Conservation (phyloP, 1,284 basidiomycete genomes). For the Cutaneotrichosporon cavernicola region DNA sequence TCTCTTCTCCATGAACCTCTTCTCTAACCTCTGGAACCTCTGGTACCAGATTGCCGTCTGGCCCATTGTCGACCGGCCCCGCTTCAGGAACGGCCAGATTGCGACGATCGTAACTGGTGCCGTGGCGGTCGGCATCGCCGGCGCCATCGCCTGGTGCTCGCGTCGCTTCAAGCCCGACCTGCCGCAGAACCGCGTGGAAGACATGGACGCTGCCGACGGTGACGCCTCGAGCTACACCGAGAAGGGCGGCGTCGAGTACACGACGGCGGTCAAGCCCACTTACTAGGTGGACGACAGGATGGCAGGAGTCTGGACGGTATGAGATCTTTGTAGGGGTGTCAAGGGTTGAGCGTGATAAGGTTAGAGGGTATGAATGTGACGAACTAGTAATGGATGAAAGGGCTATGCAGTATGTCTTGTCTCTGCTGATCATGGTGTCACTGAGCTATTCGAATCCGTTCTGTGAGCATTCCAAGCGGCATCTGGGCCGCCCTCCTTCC, state of each 20-base stretch:
- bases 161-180: slow-evolving; percentile 25
- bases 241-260: neutral
- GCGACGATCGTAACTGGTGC: slow-evolving; percentile 43
- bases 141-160: slow-evolving; percentile 37
- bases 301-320: neutral
- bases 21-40: slow-evolving; percentile 31
- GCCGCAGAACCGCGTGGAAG: slow-evolving; percentile 15
- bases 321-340: too few species aligned
- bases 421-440: too few species aligned
- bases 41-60: slow-evolving; percentile 46
- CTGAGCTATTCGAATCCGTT: too few species aligned
- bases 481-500: too few species aligned
- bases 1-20: slow-evolving; percentile 42
- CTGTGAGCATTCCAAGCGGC: too few species aligned
- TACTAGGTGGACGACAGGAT: neutral
- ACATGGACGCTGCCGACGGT: neutral
- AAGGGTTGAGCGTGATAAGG: too few species aligned
- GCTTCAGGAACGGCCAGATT: slow-evolving; percentile 46
- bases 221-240: neutral
- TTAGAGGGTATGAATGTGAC: too few species aligned
- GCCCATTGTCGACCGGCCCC: slow-evolving; percentile 40
- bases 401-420: too few species aligned
- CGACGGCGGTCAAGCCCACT: neutral
- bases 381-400: too few species aligned
- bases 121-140: slow-evolving; percentile 28